These are phyloP conservation scores for Phyllosticta paracitricarpa DNA, from an alignment of 2,329 filamentous ascomycete species.

Conservation along the genomic window DNA sequence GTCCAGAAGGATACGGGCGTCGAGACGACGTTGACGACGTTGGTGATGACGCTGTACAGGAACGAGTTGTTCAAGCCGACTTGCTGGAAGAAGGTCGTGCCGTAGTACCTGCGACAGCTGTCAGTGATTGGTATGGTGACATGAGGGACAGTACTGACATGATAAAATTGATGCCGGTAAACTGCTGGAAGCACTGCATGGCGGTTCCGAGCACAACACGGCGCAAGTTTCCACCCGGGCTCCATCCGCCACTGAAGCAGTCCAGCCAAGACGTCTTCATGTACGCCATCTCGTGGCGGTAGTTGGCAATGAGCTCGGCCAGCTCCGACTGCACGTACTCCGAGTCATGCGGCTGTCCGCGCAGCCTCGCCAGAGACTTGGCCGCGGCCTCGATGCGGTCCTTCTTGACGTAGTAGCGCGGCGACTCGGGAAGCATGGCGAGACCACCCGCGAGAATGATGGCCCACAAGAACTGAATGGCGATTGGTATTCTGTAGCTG, in stretches of 20 bases:
- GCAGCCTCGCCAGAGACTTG: slow-evolving; percentile 53
- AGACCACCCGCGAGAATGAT: slow-evolving; percentile 64
- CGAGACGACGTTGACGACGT: slow-evolving; percentile 75
- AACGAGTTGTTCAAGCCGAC: slow-evolving; percentile 69
- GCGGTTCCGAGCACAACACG: slow-evolving; percentile 38
- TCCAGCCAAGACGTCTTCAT: slow-evolving; percentile 56
- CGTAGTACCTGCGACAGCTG: slow-evolving; percentile 33
- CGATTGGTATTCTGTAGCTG: slow-evolving; percentile 64
- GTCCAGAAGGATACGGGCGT: slow-evolving; percentile 83
- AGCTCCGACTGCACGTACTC: slow-evolving; percentile 70
- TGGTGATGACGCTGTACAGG: slow-evolving; percentile 76
- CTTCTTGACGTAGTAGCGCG: slow-evolving; percentile 76
- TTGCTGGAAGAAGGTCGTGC: slow-evolving; percentile 72
- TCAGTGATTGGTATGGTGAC: slow-evolving; percentile 1
- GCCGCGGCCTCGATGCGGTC: slow-evolving; percentile 58
- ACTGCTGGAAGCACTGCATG: slow-evolving; percentile 43
- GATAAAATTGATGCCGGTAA: slow-evolving; percentile 87
- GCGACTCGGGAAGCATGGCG: slow-evolving; percentile 71
- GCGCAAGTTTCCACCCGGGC: slow-evolving; percentile 42
- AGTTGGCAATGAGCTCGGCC: slow-evolving; percentile 78
- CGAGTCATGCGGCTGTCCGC: slow-evolving; percentile 63
- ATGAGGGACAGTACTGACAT: slow-evolving; percentile 6
- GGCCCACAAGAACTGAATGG: slow-evolving; percentile 71
- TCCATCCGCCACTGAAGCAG: slow-evolving; percentile 49
- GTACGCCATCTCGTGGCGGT: slow-evolving; percentile 29